These are phyloP conservation scores for Tilletia caries DNA, from an alignment of 1,284 basidiomycete species.

Conservation along the genomic window DNA sequence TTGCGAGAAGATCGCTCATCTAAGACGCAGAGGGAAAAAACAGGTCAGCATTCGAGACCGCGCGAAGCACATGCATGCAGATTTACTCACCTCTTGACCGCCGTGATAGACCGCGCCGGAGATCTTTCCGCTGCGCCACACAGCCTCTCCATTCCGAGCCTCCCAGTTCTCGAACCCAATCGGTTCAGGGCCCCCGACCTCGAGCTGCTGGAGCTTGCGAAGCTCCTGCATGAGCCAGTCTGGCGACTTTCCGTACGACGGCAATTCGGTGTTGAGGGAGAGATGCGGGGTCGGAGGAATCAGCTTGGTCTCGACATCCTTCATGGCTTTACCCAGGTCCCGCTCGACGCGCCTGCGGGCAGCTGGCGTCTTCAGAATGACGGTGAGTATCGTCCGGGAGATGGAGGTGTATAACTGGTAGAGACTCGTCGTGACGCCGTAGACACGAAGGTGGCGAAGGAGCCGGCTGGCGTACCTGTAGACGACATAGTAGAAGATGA, in stretches of 20 bases:
- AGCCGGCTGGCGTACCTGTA: constrained; percentile 30
- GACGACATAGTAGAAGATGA: constrained; percentile 38
- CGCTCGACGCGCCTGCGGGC: constrained; percentile 39
- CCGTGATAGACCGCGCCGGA: constrained; percentile 54
- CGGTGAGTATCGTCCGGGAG: constrained; percentile 28
- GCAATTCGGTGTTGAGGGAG: constrained; percentile 30
- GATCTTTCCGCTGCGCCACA: constrained; percentile 49
- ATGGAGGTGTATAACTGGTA: constrained; percentile 38
- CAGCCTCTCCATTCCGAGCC: constrained; percentile 34
- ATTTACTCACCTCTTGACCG: constrained; percentile 33
- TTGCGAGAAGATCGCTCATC: constrained; percentile 61
- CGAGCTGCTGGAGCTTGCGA: constrained; percentile 39
- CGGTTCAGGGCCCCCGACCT: constrained; percentile 24
- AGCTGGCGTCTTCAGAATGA: constrained; percentile 44
- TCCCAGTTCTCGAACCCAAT: constrained; percentile 22
- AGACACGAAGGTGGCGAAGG: constrained; percentile 39
- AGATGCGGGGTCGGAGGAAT: constrained; percentile 34
- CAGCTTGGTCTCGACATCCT: constrained; percentile 45
- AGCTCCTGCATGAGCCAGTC: constrained; percentile 44
- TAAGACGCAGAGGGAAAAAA: not conserved
- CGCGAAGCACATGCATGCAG: not conserved
- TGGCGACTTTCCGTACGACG: constrained; percentile 36
- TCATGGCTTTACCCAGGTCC: constrained; percentile 44
- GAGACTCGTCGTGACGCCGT: constrained; percentile 35
- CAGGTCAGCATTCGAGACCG: not conserved